phyloP scores from a whole-genome alignment of 1,284 basidiomycete species.

The Fomitiporia mediterranea region DNA sequence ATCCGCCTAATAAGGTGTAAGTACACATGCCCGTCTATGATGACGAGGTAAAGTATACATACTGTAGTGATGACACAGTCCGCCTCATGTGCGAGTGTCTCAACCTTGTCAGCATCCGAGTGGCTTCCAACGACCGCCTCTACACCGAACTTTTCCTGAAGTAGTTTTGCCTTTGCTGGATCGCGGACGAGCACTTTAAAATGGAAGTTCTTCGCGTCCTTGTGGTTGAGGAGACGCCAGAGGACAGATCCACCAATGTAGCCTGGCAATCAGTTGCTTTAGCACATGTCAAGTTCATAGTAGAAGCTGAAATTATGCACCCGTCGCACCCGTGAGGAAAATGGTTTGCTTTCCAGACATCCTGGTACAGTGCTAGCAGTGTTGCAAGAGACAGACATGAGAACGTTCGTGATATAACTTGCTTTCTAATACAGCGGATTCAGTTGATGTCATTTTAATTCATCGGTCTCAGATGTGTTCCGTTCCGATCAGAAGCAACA shows the following conservation, averaged over 20 bases:
- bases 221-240: constrained; percentile 35
- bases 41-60: constrained; percentile 5
- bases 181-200: constrained; percentile 38
- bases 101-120: constrained; percentile 32
- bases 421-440: too few species aligned
- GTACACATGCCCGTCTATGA: not conserved
- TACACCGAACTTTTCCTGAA: constrained; percentile 33
- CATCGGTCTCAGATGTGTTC: too few species aligned
- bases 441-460: too few species aligned
- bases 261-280: constrained; percentile 25
- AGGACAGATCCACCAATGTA: constrained; percentile 43
- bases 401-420: too few species aligned
- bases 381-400: too few species aligned
- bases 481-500: too few species aligned
- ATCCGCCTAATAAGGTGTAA: not conserved
- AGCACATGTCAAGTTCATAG: not conserved
- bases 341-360: constrained; percentile 11
- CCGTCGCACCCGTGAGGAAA: constrained; percentile 13
- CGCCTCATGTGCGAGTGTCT: constrained; percentile 28
- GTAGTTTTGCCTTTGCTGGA: constrained; percentile 36
- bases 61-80: constrained; percentile 35
- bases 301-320: not conserved
- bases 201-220: constrained; percentile 32
- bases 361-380: too few species aligned
- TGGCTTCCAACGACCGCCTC: constrained; percentile 35